Conservation (phyloP, 306 rosid species). For the Fagus crenata region DNA sequence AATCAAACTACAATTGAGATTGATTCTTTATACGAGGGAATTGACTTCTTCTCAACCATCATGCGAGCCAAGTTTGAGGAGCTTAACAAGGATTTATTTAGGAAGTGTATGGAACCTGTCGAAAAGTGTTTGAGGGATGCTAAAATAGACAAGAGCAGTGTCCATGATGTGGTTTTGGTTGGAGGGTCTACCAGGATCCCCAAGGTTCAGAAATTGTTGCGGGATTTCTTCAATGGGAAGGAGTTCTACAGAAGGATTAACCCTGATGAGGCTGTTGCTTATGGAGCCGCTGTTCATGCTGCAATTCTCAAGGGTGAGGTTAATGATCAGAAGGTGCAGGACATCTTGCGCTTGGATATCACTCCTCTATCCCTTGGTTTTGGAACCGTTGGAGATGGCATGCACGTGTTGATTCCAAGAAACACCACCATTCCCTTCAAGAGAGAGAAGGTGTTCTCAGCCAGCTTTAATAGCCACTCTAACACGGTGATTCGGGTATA, state of each 20-base stretch:
- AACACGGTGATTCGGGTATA: too few species aligned
- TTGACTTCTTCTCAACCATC: slow-evolving; percentile 32
- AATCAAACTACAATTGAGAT: slow-evolving; percentile 42
- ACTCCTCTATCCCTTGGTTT: too few species aligned
- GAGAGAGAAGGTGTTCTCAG: too few species aligned
- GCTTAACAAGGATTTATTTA: slow-evolving; percentile 42
- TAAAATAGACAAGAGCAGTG: slow-evolving; percentile 31
- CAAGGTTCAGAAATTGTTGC: slow-evolving; percentile 38
- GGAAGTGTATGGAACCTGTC: slow-evolving; percentile 39
- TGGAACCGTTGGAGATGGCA: too few species aligned
- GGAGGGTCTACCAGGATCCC: slow-evolving; percentile 50
- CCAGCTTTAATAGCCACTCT: too few species aligned
- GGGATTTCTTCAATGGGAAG: slow-evolving; percentile 42
- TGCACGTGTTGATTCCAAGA: too few species aligned
- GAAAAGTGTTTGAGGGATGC: slow-evolving; percentile 42
- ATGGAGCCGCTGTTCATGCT: too few species aligned
- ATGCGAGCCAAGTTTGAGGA: slow-evolving; percentile 38
- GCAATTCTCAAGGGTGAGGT: too few species aligned
- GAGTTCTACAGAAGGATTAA: slow-evolving; percentile 45
- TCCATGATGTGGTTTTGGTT: slow-evolving; percentile 41
- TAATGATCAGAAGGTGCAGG: too few species aligned
- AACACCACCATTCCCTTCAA: too few species aligned
- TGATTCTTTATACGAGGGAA: slow-evolving; percentile 39
- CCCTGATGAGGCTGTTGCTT: slow-evolving; percentile 46
- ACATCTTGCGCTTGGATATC: too few species aligned